phyloP scores from a whole-genome alignment of 163 green algal species.

The Scenedesmus sp. region DNA sequence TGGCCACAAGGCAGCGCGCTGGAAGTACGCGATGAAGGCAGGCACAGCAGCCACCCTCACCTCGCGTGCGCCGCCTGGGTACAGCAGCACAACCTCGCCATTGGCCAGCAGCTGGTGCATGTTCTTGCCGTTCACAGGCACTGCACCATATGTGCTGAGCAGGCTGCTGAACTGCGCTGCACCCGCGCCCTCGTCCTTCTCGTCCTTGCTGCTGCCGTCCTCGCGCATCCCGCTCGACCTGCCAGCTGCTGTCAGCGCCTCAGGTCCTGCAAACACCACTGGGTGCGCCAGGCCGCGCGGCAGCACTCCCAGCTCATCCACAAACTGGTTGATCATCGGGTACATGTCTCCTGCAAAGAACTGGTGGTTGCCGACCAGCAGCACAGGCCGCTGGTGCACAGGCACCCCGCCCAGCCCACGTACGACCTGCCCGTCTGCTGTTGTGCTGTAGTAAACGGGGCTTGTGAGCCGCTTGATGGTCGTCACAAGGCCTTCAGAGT shows the following conservation, averaged over 20 bases:
- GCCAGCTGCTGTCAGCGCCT: slow-evolving; percentile 33
- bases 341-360: slow-evolving; percentile 78
- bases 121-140: slow-evolving; percentile 82
- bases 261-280: slow-evolving; percentile 66
- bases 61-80: slow-evolving; percentile 91
- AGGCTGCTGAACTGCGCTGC: slow-evolving; percentile 66
- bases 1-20: background rate
- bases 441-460: slow-evolving; percentile 85
- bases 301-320: slow-evolving; percentile 78
- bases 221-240: slow-evolving; percentile 6
- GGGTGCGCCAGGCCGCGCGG: slow-evolving; percentile 92
- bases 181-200: slow-evolving; percentile 14
- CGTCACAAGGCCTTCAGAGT: slow-evolving; percentile 47
- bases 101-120: slow-evolving; percentile 82
- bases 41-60: slow-evolving; percentile 58
- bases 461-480: slow-evolving; percentile 66
- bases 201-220: background rate
- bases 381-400: slow-evolving; percentile 68
- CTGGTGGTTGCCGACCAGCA: slow-evolving; percentile 95
- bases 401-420: slow-evolving; percentile 74
- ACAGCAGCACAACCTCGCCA: slow-evolving; percentile 88
- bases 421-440: slow-evolving; percentile 59
- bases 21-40: background rate
- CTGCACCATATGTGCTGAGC: slow-evolving; percentile 89
- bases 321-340: slow-evolving; percentile 81